These are phyloP conservation scores for Solanum chaucha DNA, from an alignment of 257 asterid species.

Conservation along the genomic window DNA sequence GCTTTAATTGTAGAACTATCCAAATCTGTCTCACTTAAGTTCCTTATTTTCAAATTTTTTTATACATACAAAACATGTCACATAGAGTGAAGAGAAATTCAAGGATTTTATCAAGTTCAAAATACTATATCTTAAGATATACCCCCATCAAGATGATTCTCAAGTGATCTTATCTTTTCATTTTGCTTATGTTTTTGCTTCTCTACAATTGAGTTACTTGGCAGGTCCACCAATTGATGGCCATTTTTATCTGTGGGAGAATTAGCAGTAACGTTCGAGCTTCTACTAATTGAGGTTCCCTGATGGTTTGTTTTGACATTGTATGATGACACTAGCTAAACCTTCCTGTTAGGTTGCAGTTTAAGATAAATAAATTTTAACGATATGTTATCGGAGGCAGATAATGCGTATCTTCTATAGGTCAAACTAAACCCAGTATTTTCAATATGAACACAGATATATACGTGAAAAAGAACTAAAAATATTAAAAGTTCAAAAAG, in stretches of 20 bases:
- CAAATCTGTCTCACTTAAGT: constrained; percentile 41
- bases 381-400: not conserved
- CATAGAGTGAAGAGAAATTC: not conserved
- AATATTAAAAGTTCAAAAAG: no score
- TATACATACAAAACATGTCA: constrained; percentile 25
- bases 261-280: not conserved
- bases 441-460: not conserved
- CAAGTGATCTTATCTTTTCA: constrained; percentile 28
- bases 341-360: constrained; percentile 34
- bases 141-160: constrained; percentile 49
- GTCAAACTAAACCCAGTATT: not conserved
- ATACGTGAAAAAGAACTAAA: not conserved
- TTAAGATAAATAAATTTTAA: not conserved
- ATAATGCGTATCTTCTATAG: not conserved
- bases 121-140: constrained; percentile 6
- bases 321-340: constrained; percentile 22
- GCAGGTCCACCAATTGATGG: constrained; percentile 23
- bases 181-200: constrained; percentile 24
- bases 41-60: constrained; percentile 30
- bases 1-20: constrained; percentile 50
- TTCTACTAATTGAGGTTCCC: constrained; percentile 17
- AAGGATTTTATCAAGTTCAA: constrained; percentile 1
- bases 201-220: constrained; percentile 21
- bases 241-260: constrained; percentile 46
- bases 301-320: constrained; percentile 33